Percentiles rank a stretch among this genome's conserved stretches.
Evolutionary conservation across 345 rosid species (phyloP).

Genomic region (Theobroma cacao): DNA sequence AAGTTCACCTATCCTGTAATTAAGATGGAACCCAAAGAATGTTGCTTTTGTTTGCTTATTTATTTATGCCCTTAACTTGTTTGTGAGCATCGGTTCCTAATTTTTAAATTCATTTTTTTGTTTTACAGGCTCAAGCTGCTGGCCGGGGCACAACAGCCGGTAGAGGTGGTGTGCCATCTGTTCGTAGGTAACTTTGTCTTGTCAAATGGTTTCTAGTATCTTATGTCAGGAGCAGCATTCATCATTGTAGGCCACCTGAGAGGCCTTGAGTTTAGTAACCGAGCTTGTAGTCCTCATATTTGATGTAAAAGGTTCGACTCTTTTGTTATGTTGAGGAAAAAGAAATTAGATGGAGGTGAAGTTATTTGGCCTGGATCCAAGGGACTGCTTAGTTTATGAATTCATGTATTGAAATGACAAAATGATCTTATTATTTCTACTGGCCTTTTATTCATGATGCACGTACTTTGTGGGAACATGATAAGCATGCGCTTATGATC

Average conservation of each 20-base stretch:
- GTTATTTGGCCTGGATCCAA: neutral
- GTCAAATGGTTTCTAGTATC: neutral
- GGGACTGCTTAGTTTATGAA: slow-evolving; percentile 1
- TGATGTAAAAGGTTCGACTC: slow-evolving; percentile 7
- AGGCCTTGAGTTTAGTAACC: neutral
- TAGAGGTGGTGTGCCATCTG: slow-evolving; percentile 76
- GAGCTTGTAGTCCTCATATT: neutral
- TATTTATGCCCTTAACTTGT: neutral
- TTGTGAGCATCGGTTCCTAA: neutral
- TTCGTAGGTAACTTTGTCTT: slow-evolving; percentile 47
- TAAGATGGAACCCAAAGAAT: neutral
- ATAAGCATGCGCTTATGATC: neutral
- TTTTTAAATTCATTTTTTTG: neutral
- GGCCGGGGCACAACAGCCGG: slow-evolving; percentile 80
- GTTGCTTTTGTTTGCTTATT: neutral
- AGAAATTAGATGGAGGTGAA: neutral
- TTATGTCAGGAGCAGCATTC: neutral
- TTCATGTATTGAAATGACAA: neutral
- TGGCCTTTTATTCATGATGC: neutral
- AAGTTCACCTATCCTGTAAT: slow-evolving; percentile 30
- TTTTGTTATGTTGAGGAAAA: neutral
- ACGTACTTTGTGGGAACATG: neutral
- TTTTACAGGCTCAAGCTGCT: slow-evolving; percentile 61
- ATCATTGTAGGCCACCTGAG: slow-evolving; percentile 7
- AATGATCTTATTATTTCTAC: neutral